Evolutionary conservation across 805 yeast species (phyloP).

Genomic region (Zygoascus tannicola): DNA sequence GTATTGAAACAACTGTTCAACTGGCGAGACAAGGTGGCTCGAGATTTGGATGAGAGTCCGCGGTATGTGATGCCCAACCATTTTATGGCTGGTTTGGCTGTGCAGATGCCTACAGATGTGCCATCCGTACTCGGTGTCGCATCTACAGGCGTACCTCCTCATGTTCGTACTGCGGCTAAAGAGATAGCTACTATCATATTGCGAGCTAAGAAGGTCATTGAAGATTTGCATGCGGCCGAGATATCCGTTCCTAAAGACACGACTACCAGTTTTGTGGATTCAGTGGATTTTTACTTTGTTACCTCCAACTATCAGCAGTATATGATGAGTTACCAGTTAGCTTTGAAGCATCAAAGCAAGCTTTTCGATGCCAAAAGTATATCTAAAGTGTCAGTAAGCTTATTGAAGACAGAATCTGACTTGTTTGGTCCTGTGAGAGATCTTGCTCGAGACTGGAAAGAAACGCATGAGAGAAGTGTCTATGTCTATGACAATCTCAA

Average conservation of each 20-base stretch:
- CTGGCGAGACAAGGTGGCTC: slow-evolving; percentile 80
- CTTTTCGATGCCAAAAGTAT: slow-evolving; percentile 1
- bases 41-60: slow-evolving; percentile 73
- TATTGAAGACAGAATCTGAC: neutral
- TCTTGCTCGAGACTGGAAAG: too few species aligned
- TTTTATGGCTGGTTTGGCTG: slow-evolving; percentile 51
- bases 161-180: slow-evolving; percentile 48
- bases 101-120: slow-evolving; percentile 48
- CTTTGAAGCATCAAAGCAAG: slow-evolving; percentile 3
- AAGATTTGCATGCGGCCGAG: slow-evolving; percentile 2
- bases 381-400: neutral
- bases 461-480: neutral
- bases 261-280: neutral
- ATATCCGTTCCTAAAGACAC: neutral
- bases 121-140: slow-evolving; percentile 23
- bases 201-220: slow-evolving; percentile 9
- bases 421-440: slow-evolving; percentile 5
- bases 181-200: slow-evolving; percentile 51
- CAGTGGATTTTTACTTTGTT: neutral
- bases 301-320: slow-evolving; percentile 8
- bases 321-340: neutral
- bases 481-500: slow-evolving; percentile 1
- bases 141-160: slow-evolving; percentile 36
- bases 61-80: slow-evolving; percentile 80
- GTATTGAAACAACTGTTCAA: slow-evolving; percentile 53